Conservation (phyloP, 257 asterid genomes). For the Cinchona pubescens region DNA sequence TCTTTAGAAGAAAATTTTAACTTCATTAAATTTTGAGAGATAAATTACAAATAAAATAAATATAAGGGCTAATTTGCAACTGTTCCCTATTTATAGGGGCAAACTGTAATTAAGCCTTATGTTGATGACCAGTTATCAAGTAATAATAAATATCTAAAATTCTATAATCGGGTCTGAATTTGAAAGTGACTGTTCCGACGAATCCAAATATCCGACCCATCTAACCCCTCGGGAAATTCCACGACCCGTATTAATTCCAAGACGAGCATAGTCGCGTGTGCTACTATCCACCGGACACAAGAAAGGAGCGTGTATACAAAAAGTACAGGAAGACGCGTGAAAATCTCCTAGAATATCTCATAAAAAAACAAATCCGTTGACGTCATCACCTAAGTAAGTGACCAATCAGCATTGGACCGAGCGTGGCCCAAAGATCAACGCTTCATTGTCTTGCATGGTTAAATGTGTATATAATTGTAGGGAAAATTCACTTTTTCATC, state of each 20-base stretch:
- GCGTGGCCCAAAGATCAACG: constrained; percentile 30
- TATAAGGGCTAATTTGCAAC: too few species aligned
- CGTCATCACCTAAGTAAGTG: constrained; percentile 32
- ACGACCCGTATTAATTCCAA: constrained; percentile 7
- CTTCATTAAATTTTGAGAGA: too few species aligned
- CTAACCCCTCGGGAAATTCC: constrained; percentile 10
- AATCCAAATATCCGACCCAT: constrained; percentile 21
- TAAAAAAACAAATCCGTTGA: constrained; percentile 13
- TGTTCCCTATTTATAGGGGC: too few species aligned
- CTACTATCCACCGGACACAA: background rate
- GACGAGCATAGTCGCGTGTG: constrained; percentile 7
- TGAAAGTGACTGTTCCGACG: constrained; percentile 20
- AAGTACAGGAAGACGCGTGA: background rate
- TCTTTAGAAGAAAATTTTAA: too few species aligned
- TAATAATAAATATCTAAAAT: background rate
- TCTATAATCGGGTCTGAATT: constrained; percentile 5
- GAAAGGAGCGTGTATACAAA: background rate
- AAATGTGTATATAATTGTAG: constrained; percentile 27
- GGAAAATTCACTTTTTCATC: constrained; percentile 29
- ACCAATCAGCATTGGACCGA: constrained; percentile 24
- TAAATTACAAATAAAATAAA: too few species aligned
- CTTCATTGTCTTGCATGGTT: constrained; percentile 26
- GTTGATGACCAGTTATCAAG: background rate
- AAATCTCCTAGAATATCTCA: constrained; percentile 19
- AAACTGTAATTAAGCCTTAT: too few species aligned